These are phyloP conservation scores for Protomyces arabidopsidicola DNA, from an alignment of 1,139 yeast species.

Conservation along the genomic window DNA sequence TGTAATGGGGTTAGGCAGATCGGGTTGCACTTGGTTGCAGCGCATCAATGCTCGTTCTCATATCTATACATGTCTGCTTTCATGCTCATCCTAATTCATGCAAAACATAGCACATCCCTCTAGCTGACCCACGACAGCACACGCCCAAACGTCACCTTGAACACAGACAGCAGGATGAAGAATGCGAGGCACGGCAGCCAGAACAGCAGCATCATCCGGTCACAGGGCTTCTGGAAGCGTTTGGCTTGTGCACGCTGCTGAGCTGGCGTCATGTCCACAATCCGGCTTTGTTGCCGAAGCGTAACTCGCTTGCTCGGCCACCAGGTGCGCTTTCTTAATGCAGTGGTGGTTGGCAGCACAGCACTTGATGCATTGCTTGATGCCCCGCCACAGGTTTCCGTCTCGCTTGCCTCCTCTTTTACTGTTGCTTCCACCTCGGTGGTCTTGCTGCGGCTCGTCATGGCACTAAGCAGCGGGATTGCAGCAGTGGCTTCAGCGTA, in stretches of 20 bases:
- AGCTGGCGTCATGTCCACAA: constrained; percentile 18
- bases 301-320: background rate
- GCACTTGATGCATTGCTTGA: background rate
- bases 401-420: background rate
- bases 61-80: too few species aligned
- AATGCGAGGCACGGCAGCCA: constrained; percentile 20
- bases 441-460: background rate
- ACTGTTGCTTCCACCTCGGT: background rate
- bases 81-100: too few species aligned
- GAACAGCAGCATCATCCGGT: constrained; percentile 19
- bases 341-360: background rate
- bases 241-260: constrained; percentile 19
- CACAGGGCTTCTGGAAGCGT: constrained; percentile 16
- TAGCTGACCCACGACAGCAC: background rate
- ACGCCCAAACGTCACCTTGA: constrained; percentile 5
- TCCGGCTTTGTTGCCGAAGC: constrained; percentile 10
- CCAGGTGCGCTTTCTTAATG: background rate
- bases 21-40: too few species aligned
- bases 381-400: too few species aligned
- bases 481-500: constrained; percentile 16
- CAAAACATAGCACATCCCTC: too few species aligned
- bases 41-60: too few species aligned
- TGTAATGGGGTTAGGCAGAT: too few species aligned
- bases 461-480: background rate
- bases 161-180: constrained; percentile 5